Evolutionary conservation across 306 rosid species (phyloP).

Genomic region (Gynostemma pentaphyllum): DNA sequence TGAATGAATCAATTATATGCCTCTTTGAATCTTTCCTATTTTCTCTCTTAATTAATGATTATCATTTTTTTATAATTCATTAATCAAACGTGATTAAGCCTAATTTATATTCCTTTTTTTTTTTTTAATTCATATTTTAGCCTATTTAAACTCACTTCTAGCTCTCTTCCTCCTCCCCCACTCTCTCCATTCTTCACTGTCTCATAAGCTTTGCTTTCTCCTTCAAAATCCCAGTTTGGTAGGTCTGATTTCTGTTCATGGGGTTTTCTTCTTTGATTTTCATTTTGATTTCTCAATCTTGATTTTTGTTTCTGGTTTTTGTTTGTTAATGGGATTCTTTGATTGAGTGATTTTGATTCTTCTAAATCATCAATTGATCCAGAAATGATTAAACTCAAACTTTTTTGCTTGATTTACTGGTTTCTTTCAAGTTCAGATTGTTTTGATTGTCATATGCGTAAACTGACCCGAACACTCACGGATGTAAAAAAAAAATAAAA

Average conservation of each 20-base stretch:
- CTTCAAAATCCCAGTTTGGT: not conserved
- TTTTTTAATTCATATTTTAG: not conserved
- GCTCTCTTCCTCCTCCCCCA: conserved; percentile 20
- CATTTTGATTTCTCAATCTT: not conserved
- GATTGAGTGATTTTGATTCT: not conserved
- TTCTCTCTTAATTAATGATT: too few species aligned
- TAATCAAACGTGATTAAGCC: conserved; percentile 7
- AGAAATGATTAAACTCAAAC: not conserved
- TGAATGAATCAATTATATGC: not conserved
- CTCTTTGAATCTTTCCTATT: not conserved
- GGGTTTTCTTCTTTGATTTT: not conserved
- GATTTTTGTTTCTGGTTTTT: not conserved
- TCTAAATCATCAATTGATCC: not conserved
- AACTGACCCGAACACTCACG: too few species aligned
- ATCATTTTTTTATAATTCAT: too few species aligned
- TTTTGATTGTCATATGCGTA: not conserved
- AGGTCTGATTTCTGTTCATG: not conserved
- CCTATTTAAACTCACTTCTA: conserved; percentile 16
- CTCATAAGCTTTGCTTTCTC: not conserved
- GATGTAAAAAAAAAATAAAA: too few species aligned
- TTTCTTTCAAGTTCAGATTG: not conserved
- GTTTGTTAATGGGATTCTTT: not conserved
- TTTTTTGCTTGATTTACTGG: not conserved
- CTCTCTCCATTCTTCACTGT: conserved; percentile 4
- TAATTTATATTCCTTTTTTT: too few species aligned